Evolutionary conservation across 768 basidiomycete genomes (phyloP).

Genomic region (Boletus eberwhitei): DNA sequence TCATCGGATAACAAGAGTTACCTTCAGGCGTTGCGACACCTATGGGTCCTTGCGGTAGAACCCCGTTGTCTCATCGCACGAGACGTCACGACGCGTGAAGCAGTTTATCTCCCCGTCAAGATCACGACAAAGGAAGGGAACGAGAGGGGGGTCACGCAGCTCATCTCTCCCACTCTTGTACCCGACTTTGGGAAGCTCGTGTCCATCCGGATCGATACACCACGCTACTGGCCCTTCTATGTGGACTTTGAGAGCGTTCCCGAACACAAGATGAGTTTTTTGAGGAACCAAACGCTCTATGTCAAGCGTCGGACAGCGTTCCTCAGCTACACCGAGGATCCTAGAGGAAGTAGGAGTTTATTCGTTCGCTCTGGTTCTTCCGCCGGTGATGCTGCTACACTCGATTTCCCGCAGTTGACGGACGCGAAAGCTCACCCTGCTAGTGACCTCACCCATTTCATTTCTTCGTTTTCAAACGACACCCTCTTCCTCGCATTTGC

Average conservation of each 20-base stretch:
- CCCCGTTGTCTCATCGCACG: slow-evolving; percentile 89
- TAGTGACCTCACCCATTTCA: slow-evolving; percentile 78
- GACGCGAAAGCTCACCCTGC: slow-evolving; percentile 65
- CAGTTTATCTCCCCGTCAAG: slow-evolving; percentile 91
- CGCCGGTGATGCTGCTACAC: slow-evolving; percentile 75
- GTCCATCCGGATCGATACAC: slow-evolving; percentile 87
- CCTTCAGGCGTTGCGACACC: slow-evolving; percentile 87
- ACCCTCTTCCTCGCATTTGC: slow-evolving; percentile 76
- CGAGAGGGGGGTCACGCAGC: slow-evolving; percentile 61
- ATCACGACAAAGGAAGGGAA: slow-evolving; percentile 71
- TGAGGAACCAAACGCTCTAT: slow-evolving; percentile 78
- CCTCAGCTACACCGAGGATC: slow-evolving; percentile 90
- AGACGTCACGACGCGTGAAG: slow-evolving; percentile 88
- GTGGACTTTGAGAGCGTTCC: slow-evolving; percentile 71
- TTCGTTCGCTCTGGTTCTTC: slow-evolving; percentile 87
- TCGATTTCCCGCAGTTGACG: slow-evolving; percentile 80
- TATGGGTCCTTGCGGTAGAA: slow-evolving; percentile 96
- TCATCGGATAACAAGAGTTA: slow-evolving; percentile 88
- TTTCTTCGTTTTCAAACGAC: slow-evolving; percentile 84
- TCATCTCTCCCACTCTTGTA: slow-evolving; percentile 91
- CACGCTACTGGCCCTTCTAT: slow-evolving; percentile 92
- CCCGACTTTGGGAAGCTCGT: slow-evolving; percentile 81
- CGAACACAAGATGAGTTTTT: slow-evolving; percentile 63
- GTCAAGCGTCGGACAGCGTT: slow-evolving; percentile 93
- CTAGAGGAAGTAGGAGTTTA: slow-evolving; percentile 86